phyloP scores from a whole-genome alignment of 2,329 filamentous ascomycete species.

The Colletotrichum zoysiae region DNA sequence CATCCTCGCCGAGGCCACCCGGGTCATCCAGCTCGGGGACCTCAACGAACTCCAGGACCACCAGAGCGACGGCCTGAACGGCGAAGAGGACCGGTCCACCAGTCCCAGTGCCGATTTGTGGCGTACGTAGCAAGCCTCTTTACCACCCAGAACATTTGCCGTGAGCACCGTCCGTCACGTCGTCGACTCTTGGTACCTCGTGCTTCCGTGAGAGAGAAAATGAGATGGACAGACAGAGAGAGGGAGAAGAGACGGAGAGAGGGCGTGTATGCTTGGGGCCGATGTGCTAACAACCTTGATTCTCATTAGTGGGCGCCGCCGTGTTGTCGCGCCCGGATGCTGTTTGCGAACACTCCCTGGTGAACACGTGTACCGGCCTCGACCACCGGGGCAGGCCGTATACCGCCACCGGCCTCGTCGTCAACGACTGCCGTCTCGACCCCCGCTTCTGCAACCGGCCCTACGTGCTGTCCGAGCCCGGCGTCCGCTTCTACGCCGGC shows the following conservation, averaged over 20 bases:
- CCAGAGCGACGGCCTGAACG: constrained; percentile 7
- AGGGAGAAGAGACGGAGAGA: background rate
- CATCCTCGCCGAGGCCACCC: constrained; percentile 65
- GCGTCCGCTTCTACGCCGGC: constrained; percentile 54
- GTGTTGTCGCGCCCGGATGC: constrained; percentile 49
- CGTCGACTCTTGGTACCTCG: background rate
- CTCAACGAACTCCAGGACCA: constrained; percentile 42
- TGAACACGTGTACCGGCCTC: constrained; percentile 45
- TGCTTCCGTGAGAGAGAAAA: background rate
- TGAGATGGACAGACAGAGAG: background rate
- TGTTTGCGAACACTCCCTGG: constrained; percentile 49
- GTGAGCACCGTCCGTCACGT: background rate
- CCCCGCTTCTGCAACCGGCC: constrained; percentile 50
- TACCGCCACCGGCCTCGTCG: constrained; percentile 47
- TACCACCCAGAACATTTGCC: background rate
- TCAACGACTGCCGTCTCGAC: constrained; percentile 50
- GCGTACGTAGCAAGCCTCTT: constrained; percentile 47
- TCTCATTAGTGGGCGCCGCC: constrained; percentile 43
- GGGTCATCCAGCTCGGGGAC: constrained; percentile 55
- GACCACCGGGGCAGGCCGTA: constrained; percentile 47
- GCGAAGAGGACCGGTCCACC: constrained; percentile 5
- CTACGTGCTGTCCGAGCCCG: constrained; percentile 50
- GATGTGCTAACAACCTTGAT: constrained; percentile 23
- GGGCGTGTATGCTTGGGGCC: background rate
- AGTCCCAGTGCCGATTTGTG: constrained; percentile 49